A percentile compares a stretch with the other conserved stretches of the same genome.
phyloP scores from a whole-genome alignment of 495 filamentous ascomycete species.

The Aeminium ludgeri region DNA sequence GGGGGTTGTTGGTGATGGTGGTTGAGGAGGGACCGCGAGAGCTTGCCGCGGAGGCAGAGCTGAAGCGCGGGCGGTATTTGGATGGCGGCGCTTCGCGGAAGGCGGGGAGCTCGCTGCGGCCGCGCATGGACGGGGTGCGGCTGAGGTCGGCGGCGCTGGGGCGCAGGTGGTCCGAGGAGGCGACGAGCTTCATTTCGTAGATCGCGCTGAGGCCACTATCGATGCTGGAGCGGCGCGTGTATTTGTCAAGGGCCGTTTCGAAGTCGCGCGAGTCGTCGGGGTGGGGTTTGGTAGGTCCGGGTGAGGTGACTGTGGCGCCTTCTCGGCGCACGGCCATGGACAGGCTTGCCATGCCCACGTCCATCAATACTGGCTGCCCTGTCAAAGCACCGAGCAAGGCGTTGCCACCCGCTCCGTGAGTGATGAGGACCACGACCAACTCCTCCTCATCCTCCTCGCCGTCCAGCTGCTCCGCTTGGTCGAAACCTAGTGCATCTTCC shows the following conservation, averaged over 20 bases:
- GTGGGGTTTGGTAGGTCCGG: not conserved
- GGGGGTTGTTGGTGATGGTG: not conserved
- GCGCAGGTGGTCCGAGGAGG: constrained; percentile 67
- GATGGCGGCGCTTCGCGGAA: constrained; percentile 5
- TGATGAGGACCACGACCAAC: constrained; percentile 75
- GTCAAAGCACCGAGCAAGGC: constrained; percentile 83
- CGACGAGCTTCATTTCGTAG: constrained; percentile 61
- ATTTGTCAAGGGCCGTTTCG: not conserved
- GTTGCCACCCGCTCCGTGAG: constrained; percentile 96
- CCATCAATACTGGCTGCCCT: constrained; percentile 70
- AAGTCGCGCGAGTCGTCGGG: not conserved
- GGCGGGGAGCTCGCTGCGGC: constrained; percentile 3
- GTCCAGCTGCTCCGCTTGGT: constrained; percentile 15
- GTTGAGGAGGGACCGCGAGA: not conserved
- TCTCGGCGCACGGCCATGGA: constrained; percentile 72
- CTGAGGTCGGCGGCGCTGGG: constrained; percentile 25
- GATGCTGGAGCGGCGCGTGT: constrained; percentile 17
- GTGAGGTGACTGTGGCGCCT: constrained; percentile 1
- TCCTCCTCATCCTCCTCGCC: constrained; percentile 44
- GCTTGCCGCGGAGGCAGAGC: constrained; percentile 21
- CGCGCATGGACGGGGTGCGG: not conserved
- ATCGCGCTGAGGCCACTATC: constrained; percentile 34
- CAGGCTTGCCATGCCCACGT: constrained; percentile 76
- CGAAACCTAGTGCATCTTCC: constrained; percentile 15
- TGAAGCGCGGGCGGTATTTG: constrained; percentile 14